phyloP scores from a whole-genome alignment of 108 stramenopile species.

The Pseudonitzschia pungens region DNA sequence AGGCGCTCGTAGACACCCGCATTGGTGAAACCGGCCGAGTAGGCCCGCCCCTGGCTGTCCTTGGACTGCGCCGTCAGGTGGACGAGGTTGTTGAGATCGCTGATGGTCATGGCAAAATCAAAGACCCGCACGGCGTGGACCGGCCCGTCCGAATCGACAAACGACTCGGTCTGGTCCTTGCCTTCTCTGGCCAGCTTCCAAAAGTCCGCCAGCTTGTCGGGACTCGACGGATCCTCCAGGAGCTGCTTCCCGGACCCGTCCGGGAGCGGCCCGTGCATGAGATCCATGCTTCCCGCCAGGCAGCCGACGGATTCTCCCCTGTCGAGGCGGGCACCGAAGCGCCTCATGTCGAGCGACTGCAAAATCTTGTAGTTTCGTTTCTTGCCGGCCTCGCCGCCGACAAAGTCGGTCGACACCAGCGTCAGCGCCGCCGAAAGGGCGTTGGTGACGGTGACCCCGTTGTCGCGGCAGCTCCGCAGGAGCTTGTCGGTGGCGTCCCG shows the following conservation, averaged over 20 bases:
- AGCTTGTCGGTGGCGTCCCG: slow-evolving; percentile 54
- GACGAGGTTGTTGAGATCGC: slow-evolving; percentile 83
- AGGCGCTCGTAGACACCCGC: slow-evolving; percentile 80
- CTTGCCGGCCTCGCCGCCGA: slow-evolving; percentile 49
- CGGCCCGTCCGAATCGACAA: slow-evolving; percentile 70
- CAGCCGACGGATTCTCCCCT: slow-evolving; percentile 78
- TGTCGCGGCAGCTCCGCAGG: slow-evolving; percentile 58
- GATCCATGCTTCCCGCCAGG: slow-evolving; percentile 81
- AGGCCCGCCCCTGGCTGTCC: slow-evolving; percentile 80
- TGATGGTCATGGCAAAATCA: slow-evolving; percentile 82
- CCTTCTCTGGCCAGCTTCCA: slow-evolving; percentile 75
- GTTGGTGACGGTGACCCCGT: slow-evolving; percentile 76
- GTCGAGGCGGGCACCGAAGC: slow-evolving; percentile 73
- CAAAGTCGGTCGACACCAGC: slow-evolving; percentile 76
- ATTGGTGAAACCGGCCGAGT: slow-evolving; percentile 83
- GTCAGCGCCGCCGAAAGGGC: slow-evolving; percentile 76
- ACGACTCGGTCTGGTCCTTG: slow-evolving; percentile 61
- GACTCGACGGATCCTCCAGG: slow-evolving; percentile 35
- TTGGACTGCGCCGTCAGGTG: slow-evolving; percentile 78
- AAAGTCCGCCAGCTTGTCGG: slow-evolving; percentile 37
- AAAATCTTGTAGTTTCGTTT: slow-evolving; percentile 83
- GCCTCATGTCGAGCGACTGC: slow-evolving; percentile 84
- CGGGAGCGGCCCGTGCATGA: slow-evolving; percentile 75
- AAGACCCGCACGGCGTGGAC: slow-evolving; percentile 79
- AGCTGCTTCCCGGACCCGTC: slow-evolving; percentile 65